phyloP scores from a whole-genome alignment of 768 basidiomycete species.

The Auricularia sp. region DNA sequence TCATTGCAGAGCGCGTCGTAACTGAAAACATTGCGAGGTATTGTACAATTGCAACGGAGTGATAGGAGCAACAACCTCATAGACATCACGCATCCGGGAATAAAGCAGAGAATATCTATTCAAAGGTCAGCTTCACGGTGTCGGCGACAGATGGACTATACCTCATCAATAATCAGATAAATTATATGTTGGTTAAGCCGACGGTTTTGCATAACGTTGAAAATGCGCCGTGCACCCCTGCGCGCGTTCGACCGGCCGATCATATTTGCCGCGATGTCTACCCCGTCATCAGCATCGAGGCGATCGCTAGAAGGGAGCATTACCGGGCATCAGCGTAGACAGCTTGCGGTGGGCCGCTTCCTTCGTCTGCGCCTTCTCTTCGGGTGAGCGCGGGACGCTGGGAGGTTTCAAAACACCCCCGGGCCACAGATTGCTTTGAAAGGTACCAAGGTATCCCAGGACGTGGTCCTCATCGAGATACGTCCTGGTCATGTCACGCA shows the following conservation, averaged over 20 bases:
- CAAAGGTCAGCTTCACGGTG: background rate
- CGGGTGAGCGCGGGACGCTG: conserved; percentile 54
- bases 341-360: conserved; percentile 87
- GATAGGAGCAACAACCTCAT: background rate
- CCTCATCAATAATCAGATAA: conserved; percentile 86
- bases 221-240: conserved; percentile 83
- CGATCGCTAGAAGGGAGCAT: background rate
- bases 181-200: conserved; percentile 91
- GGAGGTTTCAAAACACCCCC: conserved; percentile 62
- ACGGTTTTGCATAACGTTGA: conserved; percentile 87
- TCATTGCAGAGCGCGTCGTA: too few relatives aligned
- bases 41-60: background rate
- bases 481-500: conserved; percentile 64
- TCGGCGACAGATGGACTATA: conserved; percentile 18
- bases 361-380: conserved; percentile 71
- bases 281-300: background rate
- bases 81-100: conserved; percentile 39
- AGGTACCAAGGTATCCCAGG: conserved; percentile 49
- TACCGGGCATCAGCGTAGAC: conserved; percentile 85
- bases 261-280: conserved; percentile 94
- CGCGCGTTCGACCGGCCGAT: conserved; percentile 95
- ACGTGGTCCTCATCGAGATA: conserved; percentile 62
- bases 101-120: conserved; percentile 46
- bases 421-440: conserved; percentile 77
- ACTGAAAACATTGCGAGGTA: background rate